Evolutionary conservation across 192 early-diverging fungal species (phyloP).

Genomic region (Podila verticillata): DNA sequence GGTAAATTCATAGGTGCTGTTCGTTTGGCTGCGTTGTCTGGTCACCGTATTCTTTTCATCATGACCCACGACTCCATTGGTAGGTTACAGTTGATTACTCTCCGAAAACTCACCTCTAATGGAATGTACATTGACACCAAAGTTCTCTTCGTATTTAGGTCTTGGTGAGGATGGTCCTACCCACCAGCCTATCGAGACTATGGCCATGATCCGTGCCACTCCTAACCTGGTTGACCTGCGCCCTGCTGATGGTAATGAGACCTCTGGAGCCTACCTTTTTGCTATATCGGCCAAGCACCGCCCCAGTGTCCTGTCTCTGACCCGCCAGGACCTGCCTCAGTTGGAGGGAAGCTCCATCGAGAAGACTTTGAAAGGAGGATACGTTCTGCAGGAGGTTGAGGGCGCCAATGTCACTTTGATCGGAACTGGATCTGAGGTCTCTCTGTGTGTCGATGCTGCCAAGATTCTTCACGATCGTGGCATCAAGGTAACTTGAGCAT

Average conservation of each 20-base stretch:
- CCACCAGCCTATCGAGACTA: conserved; percentile 97
- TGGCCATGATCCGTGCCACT: conserved; percentile 87
- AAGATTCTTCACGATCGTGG: conserved; percentile 70
- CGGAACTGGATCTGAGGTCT: conserved; percentile 93
- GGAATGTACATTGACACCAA: not conserved
- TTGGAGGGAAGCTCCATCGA: conserved; percentile 87
- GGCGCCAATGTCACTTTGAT: conserved; percentile 74
- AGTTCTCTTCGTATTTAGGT: conserved; percentile 3
- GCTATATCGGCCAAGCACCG: conserved; percentile 75
- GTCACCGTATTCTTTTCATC: conserved; percentile 93
- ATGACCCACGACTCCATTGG: conserved; percentile 99
- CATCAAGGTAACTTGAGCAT: conserved; percentile 38
- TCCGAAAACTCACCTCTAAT: not conserved
- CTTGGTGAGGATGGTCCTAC: conserved; percentile 99
- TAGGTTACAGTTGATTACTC: not conserved
- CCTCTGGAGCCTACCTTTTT: conserved; percentile 86
- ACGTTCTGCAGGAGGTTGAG: conserved; percentile 77
- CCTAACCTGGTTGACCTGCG: conserved; percentile 90
- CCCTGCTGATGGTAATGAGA: conserved; percentile 96
- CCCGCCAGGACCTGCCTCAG: conserved; percentile 95
- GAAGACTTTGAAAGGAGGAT: conserved; percentile 85
- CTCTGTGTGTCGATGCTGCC: conserved; percentile 88
- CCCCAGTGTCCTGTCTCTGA: conserved; percentile 88
- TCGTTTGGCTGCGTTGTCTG: conserved; percentile 89
- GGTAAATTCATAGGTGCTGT: conserved; percentile 77